A percentile compares a stretch with the other conserved stretches of the same genome.
These are phyloP conservation scores for Kazachstania kunashirensis DNA, from an alignment of 805 yeast genomes.

Conservation along the genomic window DNA sequence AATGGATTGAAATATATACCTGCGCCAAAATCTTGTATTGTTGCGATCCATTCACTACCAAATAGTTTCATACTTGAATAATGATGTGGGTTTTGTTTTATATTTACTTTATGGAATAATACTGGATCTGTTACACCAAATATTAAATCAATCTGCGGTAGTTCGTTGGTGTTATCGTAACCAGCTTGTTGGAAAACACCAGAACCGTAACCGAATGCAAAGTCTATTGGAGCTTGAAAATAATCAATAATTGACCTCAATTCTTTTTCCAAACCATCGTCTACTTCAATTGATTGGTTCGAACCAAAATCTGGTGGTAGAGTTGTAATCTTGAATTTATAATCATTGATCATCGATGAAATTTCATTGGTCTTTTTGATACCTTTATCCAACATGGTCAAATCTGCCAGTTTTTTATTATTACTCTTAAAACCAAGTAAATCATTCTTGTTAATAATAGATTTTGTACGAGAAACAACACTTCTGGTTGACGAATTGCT, in stretches of 20 bases:
- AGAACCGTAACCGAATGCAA: slow-evolving; percentile 89
- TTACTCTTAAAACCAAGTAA: too few relatives aligned
- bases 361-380: slow-evolving; percentile 18
- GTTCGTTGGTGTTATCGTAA: slow-evolving; percentile 26
- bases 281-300: slow-evolving; percentile 47
- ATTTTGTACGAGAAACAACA: too few relatives aligned
- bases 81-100: slow-evolving; percentile 59
- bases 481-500: too few relatives aligned
- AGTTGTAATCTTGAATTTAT: slow-evolving; percentile 29
- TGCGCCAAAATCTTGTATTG: slow-evolving; percentile 64
- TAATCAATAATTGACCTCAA: slow-evolving; percentile 42
- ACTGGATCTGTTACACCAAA: slow-evolving; percentile 67
- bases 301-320: slow-evolving; percentile 50
- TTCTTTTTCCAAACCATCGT: slow-evolving; percentile 34
- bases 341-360: slow-evolving; percentile 21
- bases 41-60: slow-evolving; percentile 50
- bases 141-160: slow-evolving; percentile 78
- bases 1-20: slow-evolving; percentile 94
- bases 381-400: slow-evolving; percentile 20
- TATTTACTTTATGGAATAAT: slow-evolving; percentile 69
- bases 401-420: too few relatives aligned
- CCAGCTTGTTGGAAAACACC: slow-evolving; percentile 78
- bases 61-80: slow-evolving; percentile 59
- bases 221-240: slow-evolving; percentile 64
- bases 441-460: too few relatives aligned